phyloP scores from a whole-genome alignment of 2,329 filamentous ascomycete species.

The Colletotrichum sp. region DNA sequence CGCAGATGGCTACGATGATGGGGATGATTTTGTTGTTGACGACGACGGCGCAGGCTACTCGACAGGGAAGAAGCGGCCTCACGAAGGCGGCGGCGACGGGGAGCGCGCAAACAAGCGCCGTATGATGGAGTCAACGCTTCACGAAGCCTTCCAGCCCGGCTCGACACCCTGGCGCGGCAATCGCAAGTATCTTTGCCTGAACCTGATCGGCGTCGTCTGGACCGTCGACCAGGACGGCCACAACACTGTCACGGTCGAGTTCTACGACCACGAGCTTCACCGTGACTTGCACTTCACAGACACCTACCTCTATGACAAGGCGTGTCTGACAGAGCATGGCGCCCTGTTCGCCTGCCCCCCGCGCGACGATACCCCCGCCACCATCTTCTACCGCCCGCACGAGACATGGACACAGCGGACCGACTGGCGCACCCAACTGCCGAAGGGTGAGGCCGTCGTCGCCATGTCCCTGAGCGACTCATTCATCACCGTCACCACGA shows the following conservation, averaged over 20 bases:
- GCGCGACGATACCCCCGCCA: slow-evolving; percentile 62
- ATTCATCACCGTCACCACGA: slow-evolving; percentile 89
- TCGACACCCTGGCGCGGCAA: slow-evolving; percentile 97
- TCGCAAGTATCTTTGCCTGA: slow-evolving; percentile 90
- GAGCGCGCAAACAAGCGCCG: slow-evolving; percentile 54
- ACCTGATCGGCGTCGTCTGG: slow-evolving; percentile 94
- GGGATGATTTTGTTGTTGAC: slow-evolving; percentile 88
- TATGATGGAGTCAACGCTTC: slow-evolving; percentile 67
- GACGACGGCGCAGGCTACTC: slow-evolving; percentile 94
- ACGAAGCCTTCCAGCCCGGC: slow-evolving; percentile 89
- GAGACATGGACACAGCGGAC: slow-evolving; percentile 92
- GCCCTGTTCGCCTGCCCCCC: slow-evolving; percentile 85
- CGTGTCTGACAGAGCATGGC: slow-evolving; percentile 86
- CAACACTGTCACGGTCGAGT: slow-evolving; percentile 94
- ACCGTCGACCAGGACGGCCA: slow-evolving; percentile 94
- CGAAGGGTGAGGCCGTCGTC: slow-evolving; percentile 82
- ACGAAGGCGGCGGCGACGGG: slow-evolving; percentile 54
- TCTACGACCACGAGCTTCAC: slow-evolving; percentile 92
- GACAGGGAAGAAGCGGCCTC: slow-evolving; percentile 58
- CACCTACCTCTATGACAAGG: slow-evolving; percentile 94
- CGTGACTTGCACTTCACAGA: slow-evolving; percentile 98
- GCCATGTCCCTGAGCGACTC: slow-evolving; percentile 92
- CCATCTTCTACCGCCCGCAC: slow-evolving; percentile 95
- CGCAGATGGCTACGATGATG: slow-evolving; percentile 54
- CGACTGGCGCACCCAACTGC: slow-evolving; percentile 91